Percentiles rank a stretch among this genome's conserved stretches.
Evolutionary conservation across 2,329 filamentous ascomycete genomes (phyloP).

Genomic region (Cryphonectria nitschkei): DNA sequence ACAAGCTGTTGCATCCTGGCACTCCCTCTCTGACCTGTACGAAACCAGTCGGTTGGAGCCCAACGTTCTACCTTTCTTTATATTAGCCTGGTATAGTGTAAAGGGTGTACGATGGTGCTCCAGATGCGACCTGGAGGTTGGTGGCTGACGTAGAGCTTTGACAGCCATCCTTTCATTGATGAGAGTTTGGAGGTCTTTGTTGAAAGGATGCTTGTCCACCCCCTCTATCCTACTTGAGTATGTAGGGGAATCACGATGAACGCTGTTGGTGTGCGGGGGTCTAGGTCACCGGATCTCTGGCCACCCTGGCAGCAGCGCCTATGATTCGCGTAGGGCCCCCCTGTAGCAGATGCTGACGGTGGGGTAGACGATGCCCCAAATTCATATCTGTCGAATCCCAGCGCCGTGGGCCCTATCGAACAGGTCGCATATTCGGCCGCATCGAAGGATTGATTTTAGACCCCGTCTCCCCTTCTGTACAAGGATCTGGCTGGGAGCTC

Average conservation of each 20-base stretch:
- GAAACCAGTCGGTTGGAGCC: slow-evolving; percentile 16
- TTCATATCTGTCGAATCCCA: slow-evolving; percentile 22
- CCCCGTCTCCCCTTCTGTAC: not conserved
- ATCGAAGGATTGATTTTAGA: slow-evolving; percentile 9
- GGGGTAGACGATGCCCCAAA: slow-evolving; percentile 5
- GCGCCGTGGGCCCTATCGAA: slow-evolving; percentile 24
- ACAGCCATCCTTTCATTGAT: not conserved
- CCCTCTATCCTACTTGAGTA: slow-evolving; percentile 1
- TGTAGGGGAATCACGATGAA: slow-evolving; percentile 7
- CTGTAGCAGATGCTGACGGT: slow-evolving; percentile 14
- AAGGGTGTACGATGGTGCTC: not conserved
- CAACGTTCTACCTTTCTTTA: slow-evolving; percentile 1
- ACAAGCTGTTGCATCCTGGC: not conserved
- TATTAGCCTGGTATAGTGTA: not conserved
- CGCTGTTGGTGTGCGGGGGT: slow-evolving; percentile 14
- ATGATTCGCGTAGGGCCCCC: slow-evolving; percentile 20
- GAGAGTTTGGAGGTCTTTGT: slow-evolving; percentile 1
- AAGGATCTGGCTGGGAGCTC: slow-evolving; percentile 1
- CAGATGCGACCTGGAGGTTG: not conserved
- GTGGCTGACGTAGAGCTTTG: not conserved
- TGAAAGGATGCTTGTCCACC: slow-evolving; percentile 14
- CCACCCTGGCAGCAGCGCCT: slow-evolving; percentile 13
- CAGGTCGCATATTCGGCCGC: slow-evolving; percentile 28
- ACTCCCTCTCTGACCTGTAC: not conserved
- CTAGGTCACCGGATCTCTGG: slow-evolving; percentile 22